These are phyloP conservation scores for Neospermospora avenae DNA, from an alignment of 2,329 filamentous ascomycete species.

Conservation along the genomic window DNA sequence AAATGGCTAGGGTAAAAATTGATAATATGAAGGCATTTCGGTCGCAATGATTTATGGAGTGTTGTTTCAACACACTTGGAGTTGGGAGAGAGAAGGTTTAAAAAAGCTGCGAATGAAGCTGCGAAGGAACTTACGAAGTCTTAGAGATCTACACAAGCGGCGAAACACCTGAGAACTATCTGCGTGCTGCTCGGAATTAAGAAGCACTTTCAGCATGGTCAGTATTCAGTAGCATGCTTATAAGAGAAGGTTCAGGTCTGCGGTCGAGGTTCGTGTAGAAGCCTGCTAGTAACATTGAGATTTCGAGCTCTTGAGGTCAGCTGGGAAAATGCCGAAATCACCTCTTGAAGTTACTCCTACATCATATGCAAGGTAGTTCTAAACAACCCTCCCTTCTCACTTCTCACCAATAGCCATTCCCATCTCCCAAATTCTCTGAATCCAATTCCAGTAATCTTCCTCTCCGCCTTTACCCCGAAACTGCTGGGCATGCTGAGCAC, in stretches of 20 bases:
- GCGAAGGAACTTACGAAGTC: too few species aligned
- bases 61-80: slow-evolving; percentile 4
- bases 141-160: not conserved
- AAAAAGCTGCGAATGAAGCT: not conserved
- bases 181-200: too few species aligned
- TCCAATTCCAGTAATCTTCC: slow-evolving; percentile 28
- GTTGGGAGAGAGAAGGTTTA: slow-evolving; percentile 2
- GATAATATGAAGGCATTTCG: slow-evolving; percentile 48
- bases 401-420: slow-evolving; percentile 5
- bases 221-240: too few species aligned
- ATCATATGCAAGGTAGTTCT: not conserved
- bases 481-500: slow-evolving; percentile 28
- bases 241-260: too few species aligned
- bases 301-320: too few species aligned
- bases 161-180: too few species aligned
- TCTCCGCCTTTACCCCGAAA: slow-evolving; percentile 29
- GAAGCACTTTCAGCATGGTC: too few species aligned
- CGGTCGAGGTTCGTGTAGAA: too few species aligned
- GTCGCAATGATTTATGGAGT: slow-evolving; percentile 54
- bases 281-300: too few species aligned
- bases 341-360: too few species aligned
- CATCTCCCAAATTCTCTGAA: slow-evolving; percentile 24
- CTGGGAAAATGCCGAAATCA: too few species aligned
- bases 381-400: not conserved
- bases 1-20: slow-evolving; percentile 50